Conservation (phyloP, 1,284 basidiomycete species). For the Tilletia setariae region DNA sequence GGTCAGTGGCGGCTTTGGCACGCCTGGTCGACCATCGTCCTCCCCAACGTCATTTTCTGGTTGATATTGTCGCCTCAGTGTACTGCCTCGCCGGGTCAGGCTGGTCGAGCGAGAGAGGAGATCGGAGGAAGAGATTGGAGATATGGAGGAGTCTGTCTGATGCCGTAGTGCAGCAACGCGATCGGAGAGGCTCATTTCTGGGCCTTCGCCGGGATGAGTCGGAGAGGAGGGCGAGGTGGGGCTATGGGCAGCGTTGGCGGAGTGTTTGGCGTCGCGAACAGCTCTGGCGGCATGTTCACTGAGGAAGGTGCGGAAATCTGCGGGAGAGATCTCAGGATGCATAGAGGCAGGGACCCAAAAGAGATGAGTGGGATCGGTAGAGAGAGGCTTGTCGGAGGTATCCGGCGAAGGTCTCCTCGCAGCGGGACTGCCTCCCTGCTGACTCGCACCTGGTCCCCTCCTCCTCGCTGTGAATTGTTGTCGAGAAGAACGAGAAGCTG, state of each 20-base stretch:
- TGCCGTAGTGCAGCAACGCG: background rate
- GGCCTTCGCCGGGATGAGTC: background rate
- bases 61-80: conserved; percentile 59
- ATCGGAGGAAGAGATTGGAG: background rate
- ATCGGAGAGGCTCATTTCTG: conserved; percentile 7
- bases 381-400: conserved; percentile 10
- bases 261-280: conserved; percentile 34
- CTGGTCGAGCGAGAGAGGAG: conserved; percentile 39
- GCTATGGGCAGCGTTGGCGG: conserved; percentile 38
- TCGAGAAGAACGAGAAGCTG: background rate
- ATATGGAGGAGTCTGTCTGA: background rate
- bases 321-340: conserved; percentile 94
- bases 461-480: conserved; percentile 41
- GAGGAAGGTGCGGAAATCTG: conserved; percentile 89
- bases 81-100: conserved; percentile 43
- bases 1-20: conserved; percentile 65
- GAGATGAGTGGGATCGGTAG: conserved; percentile 60
- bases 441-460: conserved; percentile 27
- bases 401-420: background rate
- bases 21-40: conserved; percentile 20
- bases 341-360: conserved; percentile 97
- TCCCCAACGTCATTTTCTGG: conserved; percentile 62
- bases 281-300: conserved; percentile 74
- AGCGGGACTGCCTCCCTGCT: background rate
- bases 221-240: conserved; percentile 8